These are phyloP conservation scores for Agrocybe praecox DNA, from an alignment of 768 basidiomycete species.

Conservation along the genomic window DNA sequence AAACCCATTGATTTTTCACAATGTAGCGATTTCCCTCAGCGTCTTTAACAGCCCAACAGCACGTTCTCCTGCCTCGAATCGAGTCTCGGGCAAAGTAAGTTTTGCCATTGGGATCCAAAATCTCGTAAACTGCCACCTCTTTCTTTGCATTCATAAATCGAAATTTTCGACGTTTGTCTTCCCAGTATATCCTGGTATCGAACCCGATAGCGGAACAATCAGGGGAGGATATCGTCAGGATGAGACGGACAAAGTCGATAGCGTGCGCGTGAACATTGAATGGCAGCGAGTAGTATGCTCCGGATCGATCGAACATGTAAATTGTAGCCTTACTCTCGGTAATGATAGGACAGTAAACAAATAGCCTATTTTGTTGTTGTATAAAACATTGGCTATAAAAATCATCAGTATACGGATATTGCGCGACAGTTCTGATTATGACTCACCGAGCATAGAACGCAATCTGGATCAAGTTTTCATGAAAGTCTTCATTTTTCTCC, in stretches of 20 bases:
- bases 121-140: not conserved
- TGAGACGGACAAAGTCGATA: constrained; percentile 17
- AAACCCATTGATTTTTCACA: constrained; percentile 25
- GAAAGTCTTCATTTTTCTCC: not conserved
- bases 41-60: constrained; percentile 17
- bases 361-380: constrained; percentile 19
- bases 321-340: constrained; percentile 11
- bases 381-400: constrained; percentile 17
- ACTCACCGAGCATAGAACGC: constrained; percentile 14
- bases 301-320: constrained; percentile 22
- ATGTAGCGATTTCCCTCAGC: not conserved
- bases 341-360: constrained; percentile 18
- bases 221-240: constrained; percentile 18
- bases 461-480: constrained; percentile 5
- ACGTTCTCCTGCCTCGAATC: constrained; percentile 22
- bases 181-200: constrained; percentile 23
- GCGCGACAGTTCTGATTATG: too few relatives aligned
- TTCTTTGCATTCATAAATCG: not conserved
- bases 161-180: constrained; percentile 3
- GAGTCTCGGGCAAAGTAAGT: constrained; percentile 14
- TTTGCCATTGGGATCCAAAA: not conserved
- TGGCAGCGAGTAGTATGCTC: constrained; percentile 5
- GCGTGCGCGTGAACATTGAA: constrained; percentile 19
- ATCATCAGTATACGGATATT: too few relatives aligned
- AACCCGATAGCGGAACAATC: constrained; percentile 20